Base-by-base conservation (phyloP, 1,284 basidiomycete species). In the Microstroma glucosiphilum region DNA sequence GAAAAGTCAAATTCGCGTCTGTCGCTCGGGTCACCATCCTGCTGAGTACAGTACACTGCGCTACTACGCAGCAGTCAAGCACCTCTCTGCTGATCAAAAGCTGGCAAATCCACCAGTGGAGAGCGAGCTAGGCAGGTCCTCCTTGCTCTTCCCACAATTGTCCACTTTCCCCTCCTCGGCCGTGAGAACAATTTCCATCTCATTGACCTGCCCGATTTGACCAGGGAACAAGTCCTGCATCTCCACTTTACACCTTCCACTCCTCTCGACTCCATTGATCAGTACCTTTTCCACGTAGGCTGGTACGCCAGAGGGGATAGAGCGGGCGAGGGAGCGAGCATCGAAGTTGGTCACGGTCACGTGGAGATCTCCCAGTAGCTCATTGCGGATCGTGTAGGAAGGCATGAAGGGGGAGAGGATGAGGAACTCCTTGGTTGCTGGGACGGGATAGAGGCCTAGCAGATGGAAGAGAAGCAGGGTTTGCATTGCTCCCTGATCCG, bases 401-500 rank as follows among this genome's bases (percentile, higher is more conserved):
- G 71, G 70, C 58, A 70, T 59, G 61, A 69, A 73, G 17, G 73
- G 73, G 48, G 71, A 73, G 15, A 73, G 57, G 30, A 75, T 60
- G 57, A 75, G 54, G 51, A 71, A 56, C 60, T 75, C 73, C 40
- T 64, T 69, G 1, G 73, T 70, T 1, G 70, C 67, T 2, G 85
- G 85, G 6, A 86, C 84, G 59, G 86, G 86, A 68, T 85, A 86
- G 23, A 86, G 77, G 0, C 85, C 85, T 1, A 85, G 73, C 49
- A 85, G 75, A 67, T 85, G 84, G 80, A 85, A 88, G 0, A 83
- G 81, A 1, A 83, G 85, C 65, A 86, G 87, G 67, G 86, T 86
- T 1, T 83, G 87, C 87, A 88, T 88, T 0, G 87, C 87, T 54
- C 85, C 87, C 79, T 68, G 79, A 69, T 85, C 84, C 64, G 85